Conservation (phyloP, 192 early-diverging fungal genomes). For the Coemansia sp. region DNA sequence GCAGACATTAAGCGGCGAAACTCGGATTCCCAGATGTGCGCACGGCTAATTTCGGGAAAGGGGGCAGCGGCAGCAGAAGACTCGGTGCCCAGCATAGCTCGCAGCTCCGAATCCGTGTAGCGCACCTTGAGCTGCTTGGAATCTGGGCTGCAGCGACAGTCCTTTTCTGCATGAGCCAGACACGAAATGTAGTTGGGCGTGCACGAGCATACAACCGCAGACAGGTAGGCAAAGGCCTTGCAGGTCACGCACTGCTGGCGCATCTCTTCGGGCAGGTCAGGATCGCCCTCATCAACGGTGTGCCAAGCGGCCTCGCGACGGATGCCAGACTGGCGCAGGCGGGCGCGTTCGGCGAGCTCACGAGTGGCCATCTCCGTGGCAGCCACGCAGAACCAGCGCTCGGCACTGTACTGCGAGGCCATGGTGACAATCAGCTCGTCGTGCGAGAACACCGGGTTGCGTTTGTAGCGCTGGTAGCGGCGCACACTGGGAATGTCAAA, state of each 20-base stretch:
- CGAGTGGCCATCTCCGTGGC: constrained; percentile 55
- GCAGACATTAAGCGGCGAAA: constrained; percentile 51
- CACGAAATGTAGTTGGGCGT: constrained; percentile 64
- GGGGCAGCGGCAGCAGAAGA: neutral
- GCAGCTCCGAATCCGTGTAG: constrained; percentile 56
- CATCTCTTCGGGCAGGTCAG: constrained; percentile 58
- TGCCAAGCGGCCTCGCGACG: constrained; percentile 34
- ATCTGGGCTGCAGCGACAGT: constrained; percentile 54
- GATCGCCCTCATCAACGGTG: constrained; percentile 45
- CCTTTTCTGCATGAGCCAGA: constrained; percentile 59
- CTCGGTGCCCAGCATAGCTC: constrained; percentile 20
- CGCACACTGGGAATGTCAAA: constrained; percentile 76
- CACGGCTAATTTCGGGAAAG: constrained; percentile 12
- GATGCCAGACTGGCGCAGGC: constrained; percentile 19
- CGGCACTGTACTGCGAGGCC: constrained; percentile 15
- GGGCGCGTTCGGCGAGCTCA: constrained; percentile 58
- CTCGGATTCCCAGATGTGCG: constrained; percentile 49
- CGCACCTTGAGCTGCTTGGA: constrained; percentile 53
- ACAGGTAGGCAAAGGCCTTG: constrained; percentile 73
- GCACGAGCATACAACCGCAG: constrained; percentile 63
- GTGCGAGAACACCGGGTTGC: constrained; percentile 91
- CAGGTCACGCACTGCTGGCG: constrained; percentile 70
- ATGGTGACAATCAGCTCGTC: constrained; percentile 83
- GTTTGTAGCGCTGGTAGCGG: constrained; percentile 75
- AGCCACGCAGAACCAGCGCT: constrained; percentile 49